Percentiles rank a stretch among this genome's conserved stretches.
These are phyloP conservation scores for Jaltomata sinuosa DNA, from an alignment of 257 asterid genomes.

Conservation along the genomic window DNA sequence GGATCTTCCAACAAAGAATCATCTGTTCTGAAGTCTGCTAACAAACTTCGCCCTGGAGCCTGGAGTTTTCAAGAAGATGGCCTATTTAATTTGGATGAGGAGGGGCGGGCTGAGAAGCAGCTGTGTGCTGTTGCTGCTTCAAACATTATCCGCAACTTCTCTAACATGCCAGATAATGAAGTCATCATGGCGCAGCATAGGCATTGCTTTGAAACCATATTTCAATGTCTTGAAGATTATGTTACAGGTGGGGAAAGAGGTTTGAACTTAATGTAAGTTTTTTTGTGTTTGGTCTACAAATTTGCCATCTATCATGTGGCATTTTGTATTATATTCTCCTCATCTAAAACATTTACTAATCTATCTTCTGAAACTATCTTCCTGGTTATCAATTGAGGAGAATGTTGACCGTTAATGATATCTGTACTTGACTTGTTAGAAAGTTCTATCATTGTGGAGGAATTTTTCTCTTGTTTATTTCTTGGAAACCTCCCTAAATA, in stretches of 20 bases:
- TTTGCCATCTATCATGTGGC: neutral
- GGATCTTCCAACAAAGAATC: conserved; percentile 55
- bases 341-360: neutral
- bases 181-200: conserved; percentile 91
- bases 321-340: neutral
- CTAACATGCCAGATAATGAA: conserved; percentile 98
- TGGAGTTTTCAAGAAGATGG: conserved; percentile 99
- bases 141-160: conserved; percentile 80
- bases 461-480: neutral
- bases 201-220: conserved; percentile 85
- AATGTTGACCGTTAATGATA: neutral
- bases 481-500: neutral
- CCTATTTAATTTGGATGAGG: conserved; percentile 84
- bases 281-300: neutral
- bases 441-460: neutral
- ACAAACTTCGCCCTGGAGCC: conserved; percentile 54
- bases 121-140: conserved; percentile 96
- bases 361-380: neutral
- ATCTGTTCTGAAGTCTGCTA: conserved; percentile 37
- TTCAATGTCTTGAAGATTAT: conserved; percentile 88
- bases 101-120: conserved; percentile 94
- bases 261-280: neutral
- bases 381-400: neutral
- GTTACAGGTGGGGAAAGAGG: conserved; percentile 51
- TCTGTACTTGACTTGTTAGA: neutral